Percentiles rank a stretch among this genome's conserved stretches.
phyloP scores from a whole-genome alignment of 495 filamentous ascomycete genomes.

The Aspergillus olivimuriae region DNA sequence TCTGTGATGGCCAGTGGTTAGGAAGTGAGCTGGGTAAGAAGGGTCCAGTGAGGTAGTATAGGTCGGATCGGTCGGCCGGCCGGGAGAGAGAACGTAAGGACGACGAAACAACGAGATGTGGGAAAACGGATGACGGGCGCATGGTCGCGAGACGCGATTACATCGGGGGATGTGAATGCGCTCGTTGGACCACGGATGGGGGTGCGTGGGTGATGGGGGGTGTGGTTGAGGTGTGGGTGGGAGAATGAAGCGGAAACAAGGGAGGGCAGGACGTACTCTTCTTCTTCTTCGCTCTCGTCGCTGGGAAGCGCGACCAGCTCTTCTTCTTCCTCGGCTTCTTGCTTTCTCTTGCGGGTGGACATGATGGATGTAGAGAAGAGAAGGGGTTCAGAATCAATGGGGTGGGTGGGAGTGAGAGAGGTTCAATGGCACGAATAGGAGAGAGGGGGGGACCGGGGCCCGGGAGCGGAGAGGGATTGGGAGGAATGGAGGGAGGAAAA shows the following conservation, averaged over 20 bases:
- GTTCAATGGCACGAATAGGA: slow-evolving; percentile 2
- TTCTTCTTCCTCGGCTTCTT: slow-evolving; percentile 52
- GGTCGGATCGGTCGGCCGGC: no score
- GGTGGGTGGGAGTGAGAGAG: not conserved
- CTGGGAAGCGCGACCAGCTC: slow-evolving; percentile 56
- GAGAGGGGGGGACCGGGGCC: slow-evolving; percentile 10
- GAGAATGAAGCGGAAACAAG: slow-evolving; percentile 5
- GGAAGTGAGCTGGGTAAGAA: no score
- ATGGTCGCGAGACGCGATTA: no score
- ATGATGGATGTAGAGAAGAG: slow-evolving; percentile 25
- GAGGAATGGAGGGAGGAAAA: slow-evolving; percentile 6
- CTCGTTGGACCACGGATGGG: no score
- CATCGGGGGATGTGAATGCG: no score
- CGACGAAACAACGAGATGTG: no score
- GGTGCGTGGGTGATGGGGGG: not conserved
- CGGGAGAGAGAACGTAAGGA: no score
- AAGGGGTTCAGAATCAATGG: no score
- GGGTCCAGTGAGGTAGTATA: no score
- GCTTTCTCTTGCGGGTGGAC: slow-evolving; percentile 63
- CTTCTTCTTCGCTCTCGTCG: slow-evolving; percentile 57
- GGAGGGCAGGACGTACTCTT: slow-evolving; percentile 46
- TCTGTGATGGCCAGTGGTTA: slow-evolving; percentile 13
- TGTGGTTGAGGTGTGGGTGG: not conserved
- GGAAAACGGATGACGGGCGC: no score
- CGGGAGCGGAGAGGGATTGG: not conserved